Evolutionary conservation across 176 grass and related monocot species (phyloP).

Genomic region (Oryza brachyantha): DNA sequence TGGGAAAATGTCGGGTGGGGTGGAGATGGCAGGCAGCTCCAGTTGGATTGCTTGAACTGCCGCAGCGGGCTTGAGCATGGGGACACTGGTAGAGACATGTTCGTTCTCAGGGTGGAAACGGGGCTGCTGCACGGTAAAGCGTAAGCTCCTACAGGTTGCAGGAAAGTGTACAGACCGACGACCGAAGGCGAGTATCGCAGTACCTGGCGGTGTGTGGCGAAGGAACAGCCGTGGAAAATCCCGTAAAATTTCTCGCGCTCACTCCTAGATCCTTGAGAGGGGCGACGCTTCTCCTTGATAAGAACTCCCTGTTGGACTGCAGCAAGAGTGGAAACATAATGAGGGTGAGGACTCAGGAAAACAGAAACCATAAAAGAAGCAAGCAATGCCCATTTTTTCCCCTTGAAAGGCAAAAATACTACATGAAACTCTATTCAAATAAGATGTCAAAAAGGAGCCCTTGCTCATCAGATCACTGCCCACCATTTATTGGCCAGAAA

Average conservation of each 20-base stretch:
- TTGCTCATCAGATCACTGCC: constrained; percentile 25
- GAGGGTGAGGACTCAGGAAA: constrained; percentile 9
- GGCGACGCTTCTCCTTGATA: constrained; percentile 57
- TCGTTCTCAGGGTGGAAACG: constrained; percentile 48
- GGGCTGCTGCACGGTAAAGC: constrained; percentile 34
- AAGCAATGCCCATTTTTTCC: not conserved
- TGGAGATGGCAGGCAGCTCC: constrained; percentile 79
- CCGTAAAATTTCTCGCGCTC: constrained; percentile 30
- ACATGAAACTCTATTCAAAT: not conserved
- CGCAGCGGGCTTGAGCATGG: constrained; percentile 75
- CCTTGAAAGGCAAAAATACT: not conserved
- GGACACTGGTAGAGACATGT: constrained; percentile 76
- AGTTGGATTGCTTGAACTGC: constrained; percentile 68
- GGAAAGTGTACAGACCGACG: not conserved
- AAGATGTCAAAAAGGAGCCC: not conserved
- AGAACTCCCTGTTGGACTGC: constrained; percentile 57
- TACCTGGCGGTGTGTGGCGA: constrained; percentile 53
- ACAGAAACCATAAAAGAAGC: constrained; percentile 4
- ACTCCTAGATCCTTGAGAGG: constrained; percentile 63
- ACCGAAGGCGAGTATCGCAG: not conserved
- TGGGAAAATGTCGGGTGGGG: constrained; percentile 50
- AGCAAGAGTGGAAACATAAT: constrained; percentile 8
- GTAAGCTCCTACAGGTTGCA: constrained; percentile 20
- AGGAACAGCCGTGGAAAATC: constrained; percentile 52
- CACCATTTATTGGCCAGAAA: not conserved